These are phyloP conservation scores for Cladophialophora exuberans DNA, from an alignment of 2,329 filamentous ascomycete genomes.

Conservation along the genomic window DNA sequence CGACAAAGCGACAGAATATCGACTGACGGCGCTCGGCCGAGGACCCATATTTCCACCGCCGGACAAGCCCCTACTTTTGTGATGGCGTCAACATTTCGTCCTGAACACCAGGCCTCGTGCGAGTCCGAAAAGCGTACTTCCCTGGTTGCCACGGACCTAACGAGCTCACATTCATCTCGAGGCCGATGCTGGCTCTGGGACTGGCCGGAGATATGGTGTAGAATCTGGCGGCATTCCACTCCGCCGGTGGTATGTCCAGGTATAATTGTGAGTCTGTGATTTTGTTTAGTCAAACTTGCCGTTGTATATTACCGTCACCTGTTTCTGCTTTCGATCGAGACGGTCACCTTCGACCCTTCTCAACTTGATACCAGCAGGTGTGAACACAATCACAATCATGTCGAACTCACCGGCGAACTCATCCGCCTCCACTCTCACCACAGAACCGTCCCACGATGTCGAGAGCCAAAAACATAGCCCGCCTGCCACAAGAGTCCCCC, in stretches of 20 bases:
- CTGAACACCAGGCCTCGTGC: background rate
- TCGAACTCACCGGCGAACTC: slow-evolving; percentile 12
- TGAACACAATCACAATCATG: slow-evolving; percentile 6
- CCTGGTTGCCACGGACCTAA: background rate
- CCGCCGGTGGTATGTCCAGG: too few species aligned
- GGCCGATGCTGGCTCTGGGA: background rate
- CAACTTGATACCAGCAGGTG: slow-evolving; percentile 1
- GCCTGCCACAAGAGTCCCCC: slow-evolving; percentile 18
- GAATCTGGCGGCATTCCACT: background rate
- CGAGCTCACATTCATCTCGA: background rate
- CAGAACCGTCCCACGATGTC: background rate
- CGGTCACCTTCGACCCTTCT: background rate
- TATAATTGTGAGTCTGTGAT: background rate
- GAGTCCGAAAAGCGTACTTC: background rate
- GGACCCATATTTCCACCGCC: background rate
- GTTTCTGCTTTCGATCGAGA: background rate
- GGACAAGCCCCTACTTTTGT: too few species aligned
- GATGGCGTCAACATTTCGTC: too few species aligned
- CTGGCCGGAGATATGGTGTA: slow-evolving; percentile 4
- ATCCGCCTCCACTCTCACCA: slow-evolving; percentile 17
- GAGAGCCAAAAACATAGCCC: slow-evolving; percentile 16
- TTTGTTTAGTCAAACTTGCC: too few species aligned
- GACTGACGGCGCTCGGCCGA: too few species aligned
- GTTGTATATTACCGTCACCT: too few species aligned
- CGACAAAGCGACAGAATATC: too few species aligned